Percentiles rank a stretch among this genome's conserved stretches.
phyloP scores from a whole-genome alignment of 352 stramenopile species.

The Thalassiosira allenii region DNA sequence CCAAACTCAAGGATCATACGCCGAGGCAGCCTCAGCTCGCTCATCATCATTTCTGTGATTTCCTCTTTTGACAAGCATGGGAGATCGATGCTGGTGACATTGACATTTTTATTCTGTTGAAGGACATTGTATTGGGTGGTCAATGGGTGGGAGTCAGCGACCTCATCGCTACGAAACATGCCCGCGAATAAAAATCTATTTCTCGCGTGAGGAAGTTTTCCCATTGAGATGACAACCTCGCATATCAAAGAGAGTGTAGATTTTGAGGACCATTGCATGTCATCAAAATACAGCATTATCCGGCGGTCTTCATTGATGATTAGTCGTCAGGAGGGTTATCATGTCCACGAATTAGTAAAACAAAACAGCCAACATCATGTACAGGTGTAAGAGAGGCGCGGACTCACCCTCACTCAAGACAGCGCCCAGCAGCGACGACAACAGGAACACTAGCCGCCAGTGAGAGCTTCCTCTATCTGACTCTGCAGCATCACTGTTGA shows the following conservation, averaged over 20 bases:
- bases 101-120: slow-evolving; percentile 1
- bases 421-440: slow-evolving; percentile 14
- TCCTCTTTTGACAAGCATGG: slow-evolving; percentile 30
- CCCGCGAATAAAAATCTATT: slow-evolving; percentile 28
- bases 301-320: too few relatives aligned
- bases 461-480: background rate
- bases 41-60: slow-evolving; percentile 33
- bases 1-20: slow-evolving; percentile 33
- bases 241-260: slow-evolving; percentile 8
- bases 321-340: too few relatives aligned
- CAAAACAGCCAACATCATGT: slow-evolving; percentile 9
- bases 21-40: slow-evolving; percentile 30
- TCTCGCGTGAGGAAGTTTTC: background rate
- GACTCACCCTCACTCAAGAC: slow-evolving; percentile 2
- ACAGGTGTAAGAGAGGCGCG: background rate
- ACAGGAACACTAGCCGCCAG: slow-evolving; percentile 7
- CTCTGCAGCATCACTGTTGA: slow-evolving; percentile 1
- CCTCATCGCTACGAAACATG: slow-evolving; percentile 16
- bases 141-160: slow-evolving; percentile 21
- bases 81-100: slow-evolving; percentile 25
- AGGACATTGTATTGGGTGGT: slow-evolving; percentile 5
- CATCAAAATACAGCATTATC: background rate
- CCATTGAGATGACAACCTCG: slow-evolving; percentile 26
- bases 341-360: too few relatives aligned
- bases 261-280: slow-evolving; percentile 25